phyloP scores from a whole-genome alignment of 768 basidiomycete species.

The Roridomyces roridus region DNA sequence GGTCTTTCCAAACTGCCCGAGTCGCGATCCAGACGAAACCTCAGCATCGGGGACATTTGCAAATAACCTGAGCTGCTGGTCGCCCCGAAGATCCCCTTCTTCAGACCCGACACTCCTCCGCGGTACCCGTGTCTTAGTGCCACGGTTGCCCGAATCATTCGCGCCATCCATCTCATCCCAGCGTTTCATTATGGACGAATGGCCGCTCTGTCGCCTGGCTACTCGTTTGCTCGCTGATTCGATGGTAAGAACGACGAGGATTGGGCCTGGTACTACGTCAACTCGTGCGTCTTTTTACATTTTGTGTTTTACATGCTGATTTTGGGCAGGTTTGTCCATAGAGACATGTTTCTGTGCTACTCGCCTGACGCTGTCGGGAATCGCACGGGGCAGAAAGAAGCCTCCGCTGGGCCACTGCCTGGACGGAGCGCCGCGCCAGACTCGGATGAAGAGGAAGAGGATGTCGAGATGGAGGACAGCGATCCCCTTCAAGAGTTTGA shows the following conservation, averaged over 20 bases:
- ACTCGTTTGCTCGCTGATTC: conserved; percentile 19
- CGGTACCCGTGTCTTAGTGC: conserved; percentile 29
- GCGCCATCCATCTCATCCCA: conserved; percentile 43
- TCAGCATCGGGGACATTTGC: conserved; percentile 22
- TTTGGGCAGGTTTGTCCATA: neutral
- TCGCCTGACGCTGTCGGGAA: neutral
- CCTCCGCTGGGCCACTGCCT: no score
- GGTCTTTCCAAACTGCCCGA: conserved; percentile 24
- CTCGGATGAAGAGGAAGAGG: no score
- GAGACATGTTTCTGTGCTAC: conserved; percentile 1
- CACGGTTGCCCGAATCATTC: conserved; percentile 34
- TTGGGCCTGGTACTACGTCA: conserved; percentile 38
- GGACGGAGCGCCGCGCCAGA: no score
- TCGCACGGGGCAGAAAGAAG: no score
- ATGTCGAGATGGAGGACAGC: no score
- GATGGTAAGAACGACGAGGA: conserved; percentile 29
- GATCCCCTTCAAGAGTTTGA: no score
- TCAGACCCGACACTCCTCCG: conserved; percentile 3
- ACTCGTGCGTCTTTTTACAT: no score
- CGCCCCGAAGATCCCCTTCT: neutral
- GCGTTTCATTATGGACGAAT: conserved; percentile 31
- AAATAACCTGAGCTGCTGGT: conserved; percentile 7
- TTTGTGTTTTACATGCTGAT: no score
- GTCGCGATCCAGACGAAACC: conserved; percentile 25
- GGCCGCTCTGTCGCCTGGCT: conserved; percentile 5